A percentile compares a stretch with the other conserved stretches of the same genome.
These are phyloP conservation scores for Rhizophlyctis rosea DNA, from an alignment of 192 early-diverging fungal genomes.

Conservation along the genomic window DNA sequence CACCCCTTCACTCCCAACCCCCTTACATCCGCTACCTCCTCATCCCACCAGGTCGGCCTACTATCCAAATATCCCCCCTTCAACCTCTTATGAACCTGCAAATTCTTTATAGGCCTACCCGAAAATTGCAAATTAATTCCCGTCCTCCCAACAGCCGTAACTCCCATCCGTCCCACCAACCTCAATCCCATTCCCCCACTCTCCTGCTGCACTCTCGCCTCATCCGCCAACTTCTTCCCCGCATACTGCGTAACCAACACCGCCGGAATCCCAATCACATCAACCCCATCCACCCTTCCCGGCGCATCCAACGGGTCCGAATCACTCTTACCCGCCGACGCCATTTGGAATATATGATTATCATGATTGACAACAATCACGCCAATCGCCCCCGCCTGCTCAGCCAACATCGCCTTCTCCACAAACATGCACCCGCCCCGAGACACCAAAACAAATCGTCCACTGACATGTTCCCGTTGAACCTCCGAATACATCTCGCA, in stretches of 20 bases:
- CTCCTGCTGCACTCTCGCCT: not conserved
- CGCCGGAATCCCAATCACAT: constrained; percentile 11
- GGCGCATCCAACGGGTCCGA: no score
- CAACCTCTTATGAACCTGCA: not conserved
- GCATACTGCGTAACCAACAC: constrained; percentile 10
- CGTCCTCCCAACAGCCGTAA: not conserved
- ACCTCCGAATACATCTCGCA: constrained; percentile 10
- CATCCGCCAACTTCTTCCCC: constrained; percentile 9
- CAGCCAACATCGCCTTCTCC: constrained; percentile 34
- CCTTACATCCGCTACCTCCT: no score
- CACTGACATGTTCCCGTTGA: not conserved
- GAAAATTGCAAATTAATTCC: constrained; percentile 14
- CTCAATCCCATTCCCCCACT: not conserved
- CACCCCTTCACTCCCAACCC: no score
- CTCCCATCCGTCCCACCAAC: constrained; percentile 5
- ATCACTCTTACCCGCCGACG: not conserved
- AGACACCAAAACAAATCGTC: constrained; percentile 28
- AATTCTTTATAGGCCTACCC: constrained; percentile 11
- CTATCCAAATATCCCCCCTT: no score
- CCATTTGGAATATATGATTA: constrained; percentile 32
- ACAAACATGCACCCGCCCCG: constrained; percentile 43
- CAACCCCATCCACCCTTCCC: constrained; percentile 5
- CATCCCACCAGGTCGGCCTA: no score
- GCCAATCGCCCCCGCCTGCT: constrained; percentile 37
- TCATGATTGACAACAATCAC: constrained; percentile 31